Percentiles rank a stretch among this genome's conserved stretches.
These are phyloP conservation scores for Podaxis carcinomalis DNA, from an alignment of 768 basidiomycete genomes.

Conservation along the genomic window DNA sequence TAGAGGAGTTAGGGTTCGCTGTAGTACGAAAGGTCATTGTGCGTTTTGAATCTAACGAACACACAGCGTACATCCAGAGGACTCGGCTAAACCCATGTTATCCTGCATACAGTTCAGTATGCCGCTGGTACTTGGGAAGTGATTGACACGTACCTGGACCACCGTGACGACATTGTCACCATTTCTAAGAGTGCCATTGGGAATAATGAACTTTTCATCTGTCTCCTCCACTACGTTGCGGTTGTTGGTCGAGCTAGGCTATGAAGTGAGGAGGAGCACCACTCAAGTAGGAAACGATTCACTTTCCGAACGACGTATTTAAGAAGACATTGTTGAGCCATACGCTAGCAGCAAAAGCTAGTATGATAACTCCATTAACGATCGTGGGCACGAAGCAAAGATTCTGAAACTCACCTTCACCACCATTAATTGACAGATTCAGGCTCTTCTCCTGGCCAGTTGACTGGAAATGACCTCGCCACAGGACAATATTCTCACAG, in stretches of 20 bases:
- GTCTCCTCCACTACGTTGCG: slow-evolving; percentile 57
- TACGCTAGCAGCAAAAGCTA: slow-evolving; percentile 79
- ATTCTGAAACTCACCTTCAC: slow-evolving; percentile 46
- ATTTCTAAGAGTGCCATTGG: slow-evolving; percentile 41
- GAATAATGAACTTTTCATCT: slow-evolving; percentile 63
- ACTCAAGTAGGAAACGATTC: slow-evolving; percentile 18
- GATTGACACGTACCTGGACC: slow-evolving; percentile 48
- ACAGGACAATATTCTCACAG: slow-evolving; percentile 79
- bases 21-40: neutral
- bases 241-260: slow-evolving; percentile 62
- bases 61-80: slow-evolving; percentile 31
- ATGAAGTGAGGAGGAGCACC: neutral
- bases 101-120: slow-evolving; percentile 39
- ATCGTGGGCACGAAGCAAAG: neutral
- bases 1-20: slow-evolving; percentile 50
- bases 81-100: slow-evolving; percentile 76
- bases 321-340: slow-evolving; percentile 77
- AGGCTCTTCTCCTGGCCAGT: slow-evolving; percentile 58
- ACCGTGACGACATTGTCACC: slow-evolving; percentile 75
- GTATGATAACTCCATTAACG: slow-evolving; percentile 1
- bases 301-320: slow-evolving; percentile 74
- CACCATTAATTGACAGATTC: slow-evolving; percentile 78
- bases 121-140: neutral
- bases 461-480: slow-evolving; percentile 75
- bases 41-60: neutral